A percentile compares a stretch with the other conserved stretches of the same genome.
phyloP scores from a whole-genome alignment of 495 filamentous ascomycete genomes.

The Lasiosphaeria hispida region DNA sequence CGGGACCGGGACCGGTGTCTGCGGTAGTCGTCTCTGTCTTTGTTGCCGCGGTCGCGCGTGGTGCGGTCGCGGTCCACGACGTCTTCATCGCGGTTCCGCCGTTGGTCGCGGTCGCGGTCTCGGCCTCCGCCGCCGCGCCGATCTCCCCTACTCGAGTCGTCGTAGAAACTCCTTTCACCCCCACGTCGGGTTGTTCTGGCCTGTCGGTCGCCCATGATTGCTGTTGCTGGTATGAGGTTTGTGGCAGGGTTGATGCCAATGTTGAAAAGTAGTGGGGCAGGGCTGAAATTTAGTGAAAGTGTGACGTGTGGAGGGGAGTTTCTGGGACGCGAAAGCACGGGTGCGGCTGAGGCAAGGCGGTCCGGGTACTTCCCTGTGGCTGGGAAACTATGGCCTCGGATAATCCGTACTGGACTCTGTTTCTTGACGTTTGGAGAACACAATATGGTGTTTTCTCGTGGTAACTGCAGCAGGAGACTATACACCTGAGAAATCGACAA shows the following conservation, averaged over 20 bases:
- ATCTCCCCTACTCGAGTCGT: conserved; percentile 20
- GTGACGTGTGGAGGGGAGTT: conserved; percentile 24
- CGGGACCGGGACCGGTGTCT: conserved; percentile 42
- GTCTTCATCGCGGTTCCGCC: conserved; percentile 34
- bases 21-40: conserved; percentile 32
- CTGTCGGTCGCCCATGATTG: conserved; percentile 28
- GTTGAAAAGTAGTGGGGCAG: neutral
- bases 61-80: conserved; percentile 30
- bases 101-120: conserved; percentile 24
- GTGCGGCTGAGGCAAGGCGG: conserved; percentile 22
- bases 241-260: neutral
- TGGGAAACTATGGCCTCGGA: neutral
- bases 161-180: conserved; percentile 23
- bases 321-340: conserved; percentile 9
- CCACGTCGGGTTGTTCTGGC: conserved; percentile 25
- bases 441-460: too few relatives aligned
- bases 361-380: neutral
- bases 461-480: too few relatives aligned
- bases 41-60: conserved; percentile 33
- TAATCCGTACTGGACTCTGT: too few relatives aligned
- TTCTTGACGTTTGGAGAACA: too few relatives aligned
- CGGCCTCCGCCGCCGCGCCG: conserved; percentile 17
- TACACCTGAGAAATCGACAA: too few relatives aligned
- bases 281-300: neutral
- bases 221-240: neutral